Evolutionary conservation across 108 stramenopile species (phyloP).

Genomic region (Nitzschia sp.): DNA sequence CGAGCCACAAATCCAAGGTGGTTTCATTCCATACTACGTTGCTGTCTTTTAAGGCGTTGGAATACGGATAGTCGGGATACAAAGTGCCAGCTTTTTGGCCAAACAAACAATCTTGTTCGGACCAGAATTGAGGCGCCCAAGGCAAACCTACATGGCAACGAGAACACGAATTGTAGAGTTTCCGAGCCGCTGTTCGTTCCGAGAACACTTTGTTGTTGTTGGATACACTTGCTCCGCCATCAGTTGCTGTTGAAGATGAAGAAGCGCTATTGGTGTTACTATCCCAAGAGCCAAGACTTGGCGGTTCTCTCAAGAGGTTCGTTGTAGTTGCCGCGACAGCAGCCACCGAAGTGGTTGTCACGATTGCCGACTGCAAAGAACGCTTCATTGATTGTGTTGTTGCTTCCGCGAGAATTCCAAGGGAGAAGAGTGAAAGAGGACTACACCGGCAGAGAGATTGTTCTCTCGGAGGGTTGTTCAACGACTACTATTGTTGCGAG

Average conservation of each 20-base stretch:
- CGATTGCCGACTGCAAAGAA: not conserved
- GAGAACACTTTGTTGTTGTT: too few species aligned
- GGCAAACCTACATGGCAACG: constrained; percentile 1
- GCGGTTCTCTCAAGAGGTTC: not conserved
- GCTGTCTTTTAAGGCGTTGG: not conserved
- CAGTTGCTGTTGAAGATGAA: too few species aligned
- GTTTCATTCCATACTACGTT: not conserved
- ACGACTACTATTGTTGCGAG: too few species aligned
- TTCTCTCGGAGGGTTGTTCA: too few species aligned
- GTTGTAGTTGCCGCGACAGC: not conserved
- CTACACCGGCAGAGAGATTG: too few species aligned
- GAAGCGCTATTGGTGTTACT: too few species aligned
- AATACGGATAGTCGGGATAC: not conserved
- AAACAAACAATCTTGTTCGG: not conserved
- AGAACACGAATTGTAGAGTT: not conserved
- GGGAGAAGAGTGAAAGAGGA: too few species aligned
- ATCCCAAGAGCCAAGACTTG: not conserved
- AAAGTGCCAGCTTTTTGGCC: not conserved
- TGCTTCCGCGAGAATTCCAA: too few species aligned
- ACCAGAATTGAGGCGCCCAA: not conserved
- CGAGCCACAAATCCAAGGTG: not conserved
- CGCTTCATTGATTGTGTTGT: too few species aligned
- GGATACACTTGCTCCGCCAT: too few species aligned
- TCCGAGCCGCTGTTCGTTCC: not conserved
- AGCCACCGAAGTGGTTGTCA: not conserved